These are phyloP conservation scores for Lanmaoa rubissima DNA, from an alignment of 768 basidiomycete genomes.

Conservation along the genomic window DNA sequence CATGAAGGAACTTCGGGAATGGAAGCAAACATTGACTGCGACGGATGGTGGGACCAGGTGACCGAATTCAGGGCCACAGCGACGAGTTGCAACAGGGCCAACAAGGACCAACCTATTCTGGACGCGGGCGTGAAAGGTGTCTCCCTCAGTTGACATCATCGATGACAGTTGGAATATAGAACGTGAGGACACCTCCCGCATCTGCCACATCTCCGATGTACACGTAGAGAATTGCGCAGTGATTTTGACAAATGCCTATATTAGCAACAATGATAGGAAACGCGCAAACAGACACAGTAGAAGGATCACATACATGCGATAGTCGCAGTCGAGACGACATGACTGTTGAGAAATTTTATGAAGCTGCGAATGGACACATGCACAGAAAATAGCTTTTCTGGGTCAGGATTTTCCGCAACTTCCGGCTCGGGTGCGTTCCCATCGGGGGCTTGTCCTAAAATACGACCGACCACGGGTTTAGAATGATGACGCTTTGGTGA, in stretches of 20 bases:
- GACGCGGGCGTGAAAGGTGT: neutral
- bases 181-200: slow-evolving; percentile 82
- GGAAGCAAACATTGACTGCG: neutral
- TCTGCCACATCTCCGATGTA: slow-evolving; percentile 81
- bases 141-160: slow-evolving; percentile 44
- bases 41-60: neutral
- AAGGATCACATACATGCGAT: slow-evolving; percentile 68
- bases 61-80: neutral
- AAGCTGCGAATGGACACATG: slow-evolving; percentile 73
- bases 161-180: slow-evolving; percentile 80
- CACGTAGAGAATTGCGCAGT: slow-evolving; percentile 86
- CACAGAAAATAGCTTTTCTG: slow-evolving; percentile 59
- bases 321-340: slow-evolving; percentile 78
- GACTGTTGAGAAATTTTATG: slow-evolving; percentile 76
- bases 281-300: neutral
- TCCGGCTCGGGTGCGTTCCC: slow-evolving; percentile 34
- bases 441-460: slow-evolving; percentile 28
- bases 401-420: slow-evolving; percentile 45
- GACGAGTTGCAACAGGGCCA: neutral
- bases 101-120: neutral
- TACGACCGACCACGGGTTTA: neutral
- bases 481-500: neutral
- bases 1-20: too few relatives aligned
- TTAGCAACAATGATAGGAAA: neutral
- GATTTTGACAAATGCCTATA: slow-evolving; percentile 75